These are phyloP conservation scores for Myxozyma sirexii DNA, from an alignment of 805 yeast genomes.

Conservation along the genomic window DNA sequence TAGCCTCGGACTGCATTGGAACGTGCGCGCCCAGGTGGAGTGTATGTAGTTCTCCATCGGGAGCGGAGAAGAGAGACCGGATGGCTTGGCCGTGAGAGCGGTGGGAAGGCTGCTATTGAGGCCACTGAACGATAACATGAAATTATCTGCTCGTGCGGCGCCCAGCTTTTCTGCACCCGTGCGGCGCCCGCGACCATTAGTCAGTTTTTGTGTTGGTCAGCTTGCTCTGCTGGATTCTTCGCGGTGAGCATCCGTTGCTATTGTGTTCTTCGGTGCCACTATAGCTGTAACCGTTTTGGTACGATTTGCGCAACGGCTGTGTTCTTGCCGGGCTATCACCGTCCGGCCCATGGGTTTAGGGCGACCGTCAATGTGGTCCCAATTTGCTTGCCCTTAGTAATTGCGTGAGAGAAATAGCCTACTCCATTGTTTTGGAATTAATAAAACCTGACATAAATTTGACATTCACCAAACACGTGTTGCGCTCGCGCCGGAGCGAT, in stretches of 20 bases:
- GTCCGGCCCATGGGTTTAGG: slow-evolving; percentile 13
- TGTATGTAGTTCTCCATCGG: slow-evolving; percentile 14
- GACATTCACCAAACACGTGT: too few relatives aligned
- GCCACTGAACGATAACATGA: neutral
- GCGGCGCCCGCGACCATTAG: slow-evolving; percentile 8
- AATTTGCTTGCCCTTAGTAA: neutral
- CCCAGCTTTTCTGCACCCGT: slow-evolving; percentile 3
- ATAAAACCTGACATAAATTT: too few relatives aligned
- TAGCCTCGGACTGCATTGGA: slow-evolving; percentile 70
- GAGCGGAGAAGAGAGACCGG: neutral
- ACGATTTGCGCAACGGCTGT: neutral
- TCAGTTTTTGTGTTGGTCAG: neutral
- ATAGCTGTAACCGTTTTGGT: too few relatives aligned
- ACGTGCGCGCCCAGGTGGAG: slow-evolving; percentile 89
- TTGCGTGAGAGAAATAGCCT: neutral
- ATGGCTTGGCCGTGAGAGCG: neutral
- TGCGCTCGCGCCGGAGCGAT: too few relatives aligned
- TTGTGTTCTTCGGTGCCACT: too few relatives aligned
- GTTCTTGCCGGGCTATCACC: neutral
- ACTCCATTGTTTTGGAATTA: neutral
- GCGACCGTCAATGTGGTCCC: neutral
- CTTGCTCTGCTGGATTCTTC: neutral
- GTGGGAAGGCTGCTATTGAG: neutral
- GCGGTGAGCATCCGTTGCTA: too few relatives aligned
- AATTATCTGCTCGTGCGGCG: slow-evolving; percentile 15